Conservation (phyloP, 495 filamentous ascomycete species). For the Aspergillus hancockii region DNA sequence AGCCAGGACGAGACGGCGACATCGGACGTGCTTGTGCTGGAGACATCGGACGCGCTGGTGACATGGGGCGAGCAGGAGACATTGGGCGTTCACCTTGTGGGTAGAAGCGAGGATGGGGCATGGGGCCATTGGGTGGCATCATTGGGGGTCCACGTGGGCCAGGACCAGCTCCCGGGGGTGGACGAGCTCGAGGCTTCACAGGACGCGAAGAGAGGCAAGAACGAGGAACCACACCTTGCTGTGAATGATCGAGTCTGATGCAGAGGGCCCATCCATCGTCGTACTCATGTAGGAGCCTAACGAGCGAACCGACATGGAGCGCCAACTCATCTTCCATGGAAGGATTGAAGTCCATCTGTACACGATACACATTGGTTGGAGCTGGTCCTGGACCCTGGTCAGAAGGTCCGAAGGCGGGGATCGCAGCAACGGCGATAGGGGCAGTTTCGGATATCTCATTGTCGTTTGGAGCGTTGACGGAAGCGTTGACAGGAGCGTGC, state of each 20-base stretch:
- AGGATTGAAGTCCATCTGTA: slow-evolving; percentile 93
- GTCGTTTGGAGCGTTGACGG: slow-evolving; percentile 24
- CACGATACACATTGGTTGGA: slow-evolving; percentile 73
- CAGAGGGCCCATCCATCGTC: slow-evolving; percentile 99
- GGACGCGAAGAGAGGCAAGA: slow-evolving; percentile 91
- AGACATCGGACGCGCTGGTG: slow-evolving; percentile 38
- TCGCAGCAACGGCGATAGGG: slow-evolving; percentile 31
- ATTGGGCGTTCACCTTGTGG: slow-evolving; percentile 38
- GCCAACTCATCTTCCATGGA: slow-evolving; percentile 89
- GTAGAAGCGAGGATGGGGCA: slow-evolving; percentile 37
- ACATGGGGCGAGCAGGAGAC: slow-evolving; percentile 38
- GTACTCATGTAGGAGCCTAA: slow-evolving; percentile 90
- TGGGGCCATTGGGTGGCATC: slow-evolving; percentile 52
- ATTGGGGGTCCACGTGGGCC: slow-evolving; percentile 50
- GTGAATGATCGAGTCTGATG: slow-evolving; percentile 82
- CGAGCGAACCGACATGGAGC: slow-evolving; percentile 75
- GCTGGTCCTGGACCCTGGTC: slow-evolving; percentile 37
- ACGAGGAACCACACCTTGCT: slow-evolving; percentile 89
- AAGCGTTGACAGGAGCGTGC: no score
- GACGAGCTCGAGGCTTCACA: slow-evolving; percentile 78
- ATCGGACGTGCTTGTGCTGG: slow-evolving; percentile 32
- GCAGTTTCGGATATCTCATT: slow-evolving; percentile 40
- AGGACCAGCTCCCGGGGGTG: slow-evolving; percentile 50
- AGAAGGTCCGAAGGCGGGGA: slow-evolving; percentile 32
- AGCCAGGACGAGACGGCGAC: slow-evolving; percentile 25